Evolutionary conservation across 2,329 filamentous ascomycete species (phyloP), one percentile per base, ranked within the genome.

Genomic region (Cordyceps tenuipes): DNA sequence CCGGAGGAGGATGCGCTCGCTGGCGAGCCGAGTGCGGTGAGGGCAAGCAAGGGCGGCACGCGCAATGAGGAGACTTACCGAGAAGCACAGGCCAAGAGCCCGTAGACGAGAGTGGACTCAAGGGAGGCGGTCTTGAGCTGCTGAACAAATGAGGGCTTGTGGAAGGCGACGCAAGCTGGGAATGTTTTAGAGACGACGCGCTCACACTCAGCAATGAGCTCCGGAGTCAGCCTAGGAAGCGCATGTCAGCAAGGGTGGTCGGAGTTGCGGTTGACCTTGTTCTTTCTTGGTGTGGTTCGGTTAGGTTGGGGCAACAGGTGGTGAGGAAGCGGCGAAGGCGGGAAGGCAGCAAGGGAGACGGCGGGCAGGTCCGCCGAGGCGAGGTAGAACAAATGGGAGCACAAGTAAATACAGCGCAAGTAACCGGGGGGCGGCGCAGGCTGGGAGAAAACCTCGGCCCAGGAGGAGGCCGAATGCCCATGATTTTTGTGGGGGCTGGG

Each of bases 121-220:
- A 85, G 75, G 2, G 77, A 76, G 23, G 75, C 77, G 65, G 76
- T 81, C 73, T 84, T 84, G 55, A 85, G 75, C 68, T 84, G 82
- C 70, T 83, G 80, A 39, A 85, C 69, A 70, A 84, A 84, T 2
- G 82, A 82, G 8, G 82, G 82, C 72, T 84, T 84, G 73, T 85
- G 82, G 68, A 85, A 85, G 67, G 82, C 82, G 47, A 85, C 81
- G 68, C 81, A 84, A 63, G 82, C 81, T 44, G 82, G 82, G 65
- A 84, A 77, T 15, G 81, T 83, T 74, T 83, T 84, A 66, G 77
- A 79, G 66, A 85, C 79, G 68, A 84, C 81, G 61, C 82, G 77
- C 71, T 85, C 82, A 69, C 81, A 84, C 72, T 85, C 82, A 64
- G 77, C 72, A 63, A 83, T 74, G 63, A 84, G 73, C 68, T 85